Evolutionary conservation across 129 eudicot species (phyloP).

Genomic region (Artemisia argyi): DNA sequence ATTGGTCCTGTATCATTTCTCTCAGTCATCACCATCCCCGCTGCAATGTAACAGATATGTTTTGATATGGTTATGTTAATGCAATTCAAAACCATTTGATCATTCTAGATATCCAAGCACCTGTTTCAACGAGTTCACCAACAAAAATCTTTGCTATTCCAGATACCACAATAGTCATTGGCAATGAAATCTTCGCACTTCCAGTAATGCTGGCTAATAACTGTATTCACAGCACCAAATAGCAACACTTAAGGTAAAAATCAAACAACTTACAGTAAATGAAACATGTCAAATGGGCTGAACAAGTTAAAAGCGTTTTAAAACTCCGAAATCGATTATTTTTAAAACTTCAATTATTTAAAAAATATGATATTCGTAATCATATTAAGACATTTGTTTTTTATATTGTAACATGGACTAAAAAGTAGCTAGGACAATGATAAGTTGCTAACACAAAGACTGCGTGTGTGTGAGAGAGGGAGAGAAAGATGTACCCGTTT

Average conservation of each 20-base stretch:
- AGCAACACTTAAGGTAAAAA: neutral
- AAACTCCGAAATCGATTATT: neutral
- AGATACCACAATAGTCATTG: constrained; percentile 93
- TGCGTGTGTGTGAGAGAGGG: neutral
- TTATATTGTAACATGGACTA: neutral
- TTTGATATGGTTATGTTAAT: neutral
- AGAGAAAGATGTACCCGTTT: constrained; percentile 56
- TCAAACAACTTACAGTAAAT: neutral
- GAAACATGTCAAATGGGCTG: neutral
- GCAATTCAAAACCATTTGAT: neutral
- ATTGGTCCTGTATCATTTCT: constrained; percentile 85
- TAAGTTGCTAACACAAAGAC: neutral
- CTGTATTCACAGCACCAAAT: constrained; percentile 41
- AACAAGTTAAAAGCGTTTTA: neutral
- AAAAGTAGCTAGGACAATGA: neutral
- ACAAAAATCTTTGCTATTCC: constrained; percentile 96
- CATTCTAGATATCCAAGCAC: constrained; percentile 27
- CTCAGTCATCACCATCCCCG: constrained; percentile 76
- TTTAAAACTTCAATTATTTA: no score
- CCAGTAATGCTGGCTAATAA: constrained; percentile 81
- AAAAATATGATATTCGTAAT: no score
- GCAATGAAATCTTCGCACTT: constrained; percentile 80
- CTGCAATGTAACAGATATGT: constrained; percentile 43
- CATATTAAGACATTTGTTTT: neutral
- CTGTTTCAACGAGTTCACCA: constrained; percentile 93